Evolutionary conservation across 345 rosid species (phyloP).

Genomic region (Brassica nigra): DNA sequence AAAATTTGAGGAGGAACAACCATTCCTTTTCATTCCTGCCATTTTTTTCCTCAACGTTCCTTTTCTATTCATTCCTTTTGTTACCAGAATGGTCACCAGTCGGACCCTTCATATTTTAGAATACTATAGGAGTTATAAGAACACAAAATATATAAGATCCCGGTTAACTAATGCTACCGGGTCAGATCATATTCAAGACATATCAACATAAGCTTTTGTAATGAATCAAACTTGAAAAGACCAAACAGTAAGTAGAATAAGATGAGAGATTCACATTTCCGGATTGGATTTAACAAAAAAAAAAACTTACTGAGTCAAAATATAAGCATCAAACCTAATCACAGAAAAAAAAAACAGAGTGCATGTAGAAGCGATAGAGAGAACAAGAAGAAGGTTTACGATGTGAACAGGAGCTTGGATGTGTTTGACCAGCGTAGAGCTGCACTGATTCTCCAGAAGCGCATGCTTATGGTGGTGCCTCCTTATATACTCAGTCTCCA

Average conservation of each 20-base stretch:
- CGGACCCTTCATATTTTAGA: background rate
- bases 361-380: background rate
- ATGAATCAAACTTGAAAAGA: background rate
- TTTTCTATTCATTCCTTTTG: too few species aligned
- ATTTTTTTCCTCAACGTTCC: too few species aligned
- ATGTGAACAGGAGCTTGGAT: constrained; percentile 94
- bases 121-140: background rate
- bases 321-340: background rate
- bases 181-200: background rate
- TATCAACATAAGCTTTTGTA: background rate
- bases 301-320: background rate
- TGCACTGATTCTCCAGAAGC: constrained; percentile 71
- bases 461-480: constrained; percentile 73
- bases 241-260: background rate
- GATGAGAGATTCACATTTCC: background rate
- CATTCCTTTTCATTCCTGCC: too few species aligned
- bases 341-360: background rate
- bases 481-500: constrained; percentile 59
- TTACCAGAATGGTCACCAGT: too few species aligned
- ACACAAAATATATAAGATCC: background rate
- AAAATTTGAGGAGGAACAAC: too few species aligned
- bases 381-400: constrained; percentile 45
- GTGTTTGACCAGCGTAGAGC: constrained; percentile 75
- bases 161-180: background rate
- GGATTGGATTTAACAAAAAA: background rate